Base-by-base conservation (phyloP, 768 basidiomycete genomes). In the Dictyophora rubrovolvata region DNA sequence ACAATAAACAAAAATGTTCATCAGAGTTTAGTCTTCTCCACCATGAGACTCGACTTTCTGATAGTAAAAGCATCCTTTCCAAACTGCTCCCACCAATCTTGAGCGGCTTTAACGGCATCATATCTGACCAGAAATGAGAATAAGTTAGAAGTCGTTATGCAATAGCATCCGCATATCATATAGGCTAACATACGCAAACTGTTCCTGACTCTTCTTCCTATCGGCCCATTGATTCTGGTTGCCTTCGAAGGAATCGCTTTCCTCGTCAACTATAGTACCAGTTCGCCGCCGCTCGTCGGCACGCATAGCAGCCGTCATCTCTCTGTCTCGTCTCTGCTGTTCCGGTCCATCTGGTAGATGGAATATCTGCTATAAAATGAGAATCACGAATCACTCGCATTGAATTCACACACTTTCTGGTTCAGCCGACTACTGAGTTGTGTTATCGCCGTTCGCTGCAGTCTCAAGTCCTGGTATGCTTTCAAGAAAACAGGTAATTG, bases 191-290 rank as follows among this genome's bases (percentile, higher is more conserved):
- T 18, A 49, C 14, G 73, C 72, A 67, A 82, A 84, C 63, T 78
- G 75, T 5, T 62, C 63, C 36, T 51, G 59, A 55, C 68, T 82
- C 73, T 80, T 81, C 54, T 66, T 68, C 64, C 72, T 74, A 65
- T 84, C 82, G 5, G 81, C 80, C 82, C 82, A 83, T 61, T 80
- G 74, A 61, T 83, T 83, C 58, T 73, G 70, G 62, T 76, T 80
- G 1, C 70, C 72, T 46, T 68, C 64, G 21, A 60, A 22, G 71
- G 71, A 16, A 23, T 56, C 50, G 56, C 35, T 37, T 53, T 47
- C 60, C 62, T 54, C 50, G 11, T 35, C 42, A 22, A 48, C 48
- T 21, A 18, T 18, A 28, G 35, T 47, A 21, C 16, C n/a, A 17
- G 22, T 28, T 54, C 23, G 46, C 16, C 50, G 36, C 12, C 50